phyloP scores from a whole-genome alignment of 352 stramenopile genomes.

The Pythium rishiriense region DNA sequence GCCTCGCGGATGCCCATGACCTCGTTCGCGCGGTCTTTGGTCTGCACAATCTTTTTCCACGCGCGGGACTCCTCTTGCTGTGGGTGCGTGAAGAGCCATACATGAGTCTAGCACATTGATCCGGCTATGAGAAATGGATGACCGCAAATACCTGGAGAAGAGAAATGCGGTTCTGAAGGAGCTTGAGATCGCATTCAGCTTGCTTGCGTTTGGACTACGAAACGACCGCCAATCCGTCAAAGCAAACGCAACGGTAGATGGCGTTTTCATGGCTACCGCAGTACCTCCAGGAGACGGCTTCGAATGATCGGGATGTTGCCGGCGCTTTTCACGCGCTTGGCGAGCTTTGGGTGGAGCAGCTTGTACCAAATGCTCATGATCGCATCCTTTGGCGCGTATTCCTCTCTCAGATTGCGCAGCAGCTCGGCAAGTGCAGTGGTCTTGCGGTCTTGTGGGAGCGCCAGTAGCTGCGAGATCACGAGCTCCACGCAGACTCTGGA shows the following conservation, averaged over 20 bases:
- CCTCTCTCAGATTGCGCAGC: constrained; percentile 47
- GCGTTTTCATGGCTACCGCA: too few relatives aligned
- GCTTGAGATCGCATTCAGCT: constrained; percentile 67
- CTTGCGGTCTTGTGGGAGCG: constrained; percentile 37
- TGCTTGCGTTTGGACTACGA: constrained; percentile 67
- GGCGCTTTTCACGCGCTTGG: constrained; percentile 43
- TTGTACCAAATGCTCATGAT: constrained; percentile 58
- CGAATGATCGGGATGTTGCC: constrained; percentile 49
- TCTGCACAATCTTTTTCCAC: constrained; percentile 83
- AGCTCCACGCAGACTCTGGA: constrained; percentile 31
- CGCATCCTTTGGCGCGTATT: constrained; percentile 51
- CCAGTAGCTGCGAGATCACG: constrained; percentile 35
- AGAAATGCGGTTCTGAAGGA: constrained; percentile 71
- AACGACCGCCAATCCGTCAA: too few relatives aligned
- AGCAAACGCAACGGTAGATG: too few relatives aligned
- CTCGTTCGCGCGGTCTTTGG: constrained; percentile 68
- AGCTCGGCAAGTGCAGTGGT: constrained; percentile 44
- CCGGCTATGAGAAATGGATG: neutral
- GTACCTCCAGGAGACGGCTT: constrained; percentile 48
- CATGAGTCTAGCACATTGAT: neutral
- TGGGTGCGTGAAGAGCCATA: too few relatives aligned
- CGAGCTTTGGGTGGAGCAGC: constrained; percentile 28
- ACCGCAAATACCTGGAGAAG: constrained; percentile 72
- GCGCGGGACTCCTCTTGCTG: constrained; percentile 77
- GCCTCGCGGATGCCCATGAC: constrained; percentile 63